Conservation (phyloP, 2,329 filamentous ascomycete genomes). For the Diaporthe citriasiana region DNA sequence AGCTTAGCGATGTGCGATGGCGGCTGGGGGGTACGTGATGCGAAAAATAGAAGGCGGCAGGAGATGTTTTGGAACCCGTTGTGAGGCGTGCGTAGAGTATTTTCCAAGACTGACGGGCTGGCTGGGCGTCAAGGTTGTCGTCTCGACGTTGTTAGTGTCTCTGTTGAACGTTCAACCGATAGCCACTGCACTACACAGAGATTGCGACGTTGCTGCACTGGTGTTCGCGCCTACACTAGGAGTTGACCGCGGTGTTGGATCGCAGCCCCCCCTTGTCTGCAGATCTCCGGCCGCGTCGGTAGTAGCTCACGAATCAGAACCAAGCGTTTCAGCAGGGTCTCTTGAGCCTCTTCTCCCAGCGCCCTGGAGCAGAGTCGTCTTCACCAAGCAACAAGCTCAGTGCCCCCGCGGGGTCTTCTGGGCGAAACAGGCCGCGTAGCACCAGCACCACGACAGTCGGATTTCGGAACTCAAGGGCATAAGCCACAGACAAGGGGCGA, state of each 20-base stretch:
- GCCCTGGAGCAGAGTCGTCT: neutral
- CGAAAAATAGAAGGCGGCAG: conserved; percentile 22
- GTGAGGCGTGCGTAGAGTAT: conserved; percentile 4
- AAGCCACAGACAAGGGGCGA: conserved; percentile 15
- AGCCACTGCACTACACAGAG: neutral
- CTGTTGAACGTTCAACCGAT: neutral
- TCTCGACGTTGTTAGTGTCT: conserved; percentile 3
- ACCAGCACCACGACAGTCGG: conserved; percentile 26
- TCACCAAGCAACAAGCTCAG: conserved; percentile 11
- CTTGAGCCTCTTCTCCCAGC: conserved; percentile 31
- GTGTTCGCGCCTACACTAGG: neutral
- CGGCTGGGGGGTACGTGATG: conserved; percentile 1
- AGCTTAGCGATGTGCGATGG: conserved; percentile 8
- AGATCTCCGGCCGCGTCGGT: conserved; percentile 26
- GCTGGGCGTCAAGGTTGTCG: conserved; percentile 29
- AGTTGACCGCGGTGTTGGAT: neutral
- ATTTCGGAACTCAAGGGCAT: conserved; percentile 29
- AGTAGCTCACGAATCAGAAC: conserved; percentile 27
- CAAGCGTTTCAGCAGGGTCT: conserved; percentile 33
- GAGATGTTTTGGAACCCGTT: conserved; percentile 14
- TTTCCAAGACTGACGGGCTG: conserved; percentile 11
- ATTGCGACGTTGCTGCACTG: neutral
- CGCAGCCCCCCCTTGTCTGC: conserved; percentile 22
- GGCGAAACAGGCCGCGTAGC: conserved; percentile 29
- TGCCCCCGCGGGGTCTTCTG: conserved; percentile 26